These are phyloP conservation scores for Candida ascalaphidarum DNA, from an alignment of 805 yeast genomes.

Conservation along the genomic window DNA sequence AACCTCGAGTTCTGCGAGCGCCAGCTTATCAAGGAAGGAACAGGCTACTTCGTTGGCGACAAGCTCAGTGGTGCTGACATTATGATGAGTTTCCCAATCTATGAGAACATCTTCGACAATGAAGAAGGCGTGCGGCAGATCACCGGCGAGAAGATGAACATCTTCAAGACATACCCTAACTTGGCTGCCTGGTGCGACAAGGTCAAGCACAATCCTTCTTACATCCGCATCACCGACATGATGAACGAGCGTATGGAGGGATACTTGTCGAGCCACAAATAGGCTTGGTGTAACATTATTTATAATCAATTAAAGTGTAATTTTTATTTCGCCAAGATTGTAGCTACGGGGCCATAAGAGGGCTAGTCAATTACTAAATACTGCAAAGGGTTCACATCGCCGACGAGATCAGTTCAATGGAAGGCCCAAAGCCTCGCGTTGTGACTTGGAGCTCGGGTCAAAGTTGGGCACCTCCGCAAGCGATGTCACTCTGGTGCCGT, in stretches of 20 bases:
- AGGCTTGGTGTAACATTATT: too few species aligned
- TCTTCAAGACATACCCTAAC: constrained; percentile 23
- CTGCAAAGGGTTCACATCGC: too few species aligned
- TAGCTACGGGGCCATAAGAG: too few species aligned
- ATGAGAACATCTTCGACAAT: constrained; percentile 28
- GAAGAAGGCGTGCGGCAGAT: constrained; percentile 24
- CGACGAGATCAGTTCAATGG: too few species aligned
- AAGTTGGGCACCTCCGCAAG: constrained; percentile 47
- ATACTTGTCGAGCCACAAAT: too few species aligned
- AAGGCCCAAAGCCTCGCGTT: constrained; percentile 46
- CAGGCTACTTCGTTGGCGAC: constrained; percentile 29
- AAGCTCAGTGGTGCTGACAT: constrained; percentile 31
- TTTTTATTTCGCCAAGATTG: too few species aligned
- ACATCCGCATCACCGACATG: constrained; percentile 18
- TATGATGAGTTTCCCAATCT: constrained; percentile 25
- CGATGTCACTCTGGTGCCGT: constrained; percentile 41
- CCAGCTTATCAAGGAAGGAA: constrained; percentile 18
- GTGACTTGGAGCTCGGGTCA: constrained; percentile 42
- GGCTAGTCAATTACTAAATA: too few species aligned
- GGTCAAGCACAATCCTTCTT: constrained; percentile 23
- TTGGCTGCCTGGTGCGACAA: constrained; percentile 30
- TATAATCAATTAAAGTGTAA: too few species aligned
- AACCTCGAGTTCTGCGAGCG: constrained; percentile 21
- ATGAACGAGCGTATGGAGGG: constrained; percentile 23
- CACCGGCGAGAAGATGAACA: constrained; percentile 23